phyloP scores from a whole-genome alignment of 2,329 filamentous ascomycete genomes.

The Esteya vermicola region DNA sequence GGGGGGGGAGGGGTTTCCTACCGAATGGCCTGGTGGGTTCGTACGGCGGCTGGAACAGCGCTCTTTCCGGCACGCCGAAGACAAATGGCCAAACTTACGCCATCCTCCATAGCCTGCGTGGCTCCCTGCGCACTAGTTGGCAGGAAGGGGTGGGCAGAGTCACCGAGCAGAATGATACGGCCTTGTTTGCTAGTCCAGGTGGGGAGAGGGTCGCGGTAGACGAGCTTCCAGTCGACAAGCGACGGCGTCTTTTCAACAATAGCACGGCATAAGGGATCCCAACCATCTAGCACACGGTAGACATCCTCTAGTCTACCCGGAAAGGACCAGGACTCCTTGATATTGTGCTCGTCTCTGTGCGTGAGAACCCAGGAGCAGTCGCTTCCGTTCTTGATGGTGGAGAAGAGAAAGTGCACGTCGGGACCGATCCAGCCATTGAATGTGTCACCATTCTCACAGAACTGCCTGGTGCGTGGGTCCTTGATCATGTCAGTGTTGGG shows the following conservation, averaged over 20 bases:
- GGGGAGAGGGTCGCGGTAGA: slow-evolving; percentile 32
- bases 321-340: slow-evolving; percentile 40
- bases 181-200: slow-evolving; percentile 31
- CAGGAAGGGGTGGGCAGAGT: slow-evolving; percentile 35
- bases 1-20: slow-evolving; percentile 1
- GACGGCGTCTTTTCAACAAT: slow-evolving; percentile 31
- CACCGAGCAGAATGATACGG: slow-evolving; percentile 30
- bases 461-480: slow-evolving; percentile 36
- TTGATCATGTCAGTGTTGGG: slow-evolving; percentile 34
- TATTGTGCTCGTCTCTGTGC: slow-evolving; percentile 37
- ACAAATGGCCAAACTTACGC: slow-evolving; percentile 30
- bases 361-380: slow-evolving; percentile 47
- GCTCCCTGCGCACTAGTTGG: slow-evolving; percentile 33
- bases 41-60: slow-evolving; percentile 23
- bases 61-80: slow-evolving; percentile 21
- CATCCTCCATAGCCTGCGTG: slow-evolving; percentile 36
- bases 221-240: slow-evolving; percentile 35
- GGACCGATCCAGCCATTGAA: slow-evolving; percentile 46
- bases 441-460: slow-evolving; percentile 40
- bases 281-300: slow-evolving; percentile 32
- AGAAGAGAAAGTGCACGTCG: slow-evolving; percentile 42
- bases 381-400: slow-evolving; percentile 38
- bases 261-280: slow-evolving; percentile 32
- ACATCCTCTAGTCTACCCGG: slow-evolving; percentile 38
- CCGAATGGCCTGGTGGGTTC: slow-evolving; percentile 27